Evolutionary conservation across 306 rosid species (phyloP).

Genomic region (Begonia peltatifolia): DNA sequence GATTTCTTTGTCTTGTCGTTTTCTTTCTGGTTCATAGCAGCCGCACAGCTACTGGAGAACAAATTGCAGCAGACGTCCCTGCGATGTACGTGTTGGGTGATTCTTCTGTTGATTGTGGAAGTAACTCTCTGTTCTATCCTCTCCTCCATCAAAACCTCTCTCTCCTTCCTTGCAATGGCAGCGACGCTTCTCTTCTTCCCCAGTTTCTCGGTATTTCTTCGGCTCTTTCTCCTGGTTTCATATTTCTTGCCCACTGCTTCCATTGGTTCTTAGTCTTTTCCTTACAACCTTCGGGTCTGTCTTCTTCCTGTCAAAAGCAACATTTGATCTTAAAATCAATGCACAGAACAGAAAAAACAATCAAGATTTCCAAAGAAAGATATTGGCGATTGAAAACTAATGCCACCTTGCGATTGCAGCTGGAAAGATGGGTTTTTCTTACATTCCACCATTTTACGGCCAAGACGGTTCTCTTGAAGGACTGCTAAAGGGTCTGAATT

Average conservation of each 20-base stretch:
- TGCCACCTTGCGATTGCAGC: conserved; percentile 18
- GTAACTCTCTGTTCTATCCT: conserved; percentile 60
- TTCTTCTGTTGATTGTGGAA: conserved; percentile 84
- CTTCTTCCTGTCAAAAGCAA: too few relatives aligned
- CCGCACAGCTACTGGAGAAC: too few relatives aligned
- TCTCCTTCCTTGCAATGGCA: conserved; percentile 43
- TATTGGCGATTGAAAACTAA: neutral
- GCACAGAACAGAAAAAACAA: neutral
- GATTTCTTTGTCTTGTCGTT: too few relatives aligned
- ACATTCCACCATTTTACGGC: conserved; percentile 34
- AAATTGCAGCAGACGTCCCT: too few relatives aligned
- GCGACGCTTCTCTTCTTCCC: conserved; percentile 53
- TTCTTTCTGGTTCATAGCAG: too few relatives aligned
- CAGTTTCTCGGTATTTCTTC: conserved; percentile 53
- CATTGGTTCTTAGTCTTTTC: neutral
- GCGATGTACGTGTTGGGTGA: conserved; percentile 52
- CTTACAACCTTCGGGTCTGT: neutral
- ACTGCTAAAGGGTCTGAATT: conserved; percentile 48
- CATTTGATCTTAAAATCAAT: too few relatives aligned
- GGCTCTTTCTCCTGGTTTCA: conserved; percentile 1
- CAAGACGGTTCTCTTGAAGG: conserved; percentile 58
- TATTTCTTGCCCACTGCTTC: neutral
- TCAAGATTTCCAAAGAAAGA: neutral
- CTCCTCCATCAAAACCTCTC: conserved; percentile 56
- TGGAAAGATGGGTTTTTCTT: conserved; percentile 47